Base-by-base conservation (phyloP, 768 basidiomycete species). In the Boletus tylopilopsis region DNA sequence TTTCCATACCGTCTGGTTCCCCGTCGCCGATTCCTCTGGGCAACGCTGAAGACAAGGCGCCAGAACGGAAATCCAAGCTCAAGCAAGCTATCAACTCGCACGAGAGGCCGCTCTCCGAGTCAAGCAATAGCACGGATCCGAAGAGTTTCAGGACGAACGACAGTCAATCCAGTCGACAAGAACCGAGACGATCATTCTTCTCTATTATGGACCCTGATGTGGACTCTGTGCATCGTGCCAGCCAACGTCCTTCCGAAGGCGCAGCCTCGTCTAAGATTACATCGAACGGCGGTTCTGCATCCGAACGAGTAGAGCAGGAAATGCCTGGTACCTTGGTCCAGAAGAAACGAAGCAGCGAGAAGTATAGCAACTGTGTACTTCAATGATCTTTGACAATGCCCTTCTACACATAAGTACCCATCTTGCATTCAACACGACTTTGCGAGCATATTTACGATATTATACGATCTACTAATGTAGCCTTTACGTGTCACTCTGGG, bases 101-200 rank as follows among this genome's bases (percentile, higher is more conserved):
- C 34, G 80, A 80, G 37, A 74, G 80, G 6, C 81, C 82, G 1
- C 73, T 67, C 43, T 87, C 87, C 1, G 66, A 80, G 56, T 75
- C 77, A 18, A 87, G 85, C 62, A 74, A 71, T 51, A 78, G 78
- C 60, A 83, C 83, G 2, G 68, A 71, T 5, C 71, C 75, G 8
- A 80, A 79, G 43, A 87, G 86, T 57, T 53, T 84, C 58, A 73
- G 78, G 34, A 84, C 79, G 11, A 74, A 76, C 13, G 76, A 73
- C 49, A 78, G 74, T 44, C 57, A 71, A 16, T 71, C 73, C 2
- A 73, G 73, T 49, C 66, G 70, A 47, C 63, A 60, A 44, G 79
- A 66, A 33, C 56, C 66, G 16, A 66, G 64, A 30, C 71, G 61
- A 39, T 74, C 72, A 6, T 57, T 70, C 47, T 63, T 71, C 43